phyloP scores from a whole-genome alignment of 257 asterid species.

The Avicennia marina region DNA sequence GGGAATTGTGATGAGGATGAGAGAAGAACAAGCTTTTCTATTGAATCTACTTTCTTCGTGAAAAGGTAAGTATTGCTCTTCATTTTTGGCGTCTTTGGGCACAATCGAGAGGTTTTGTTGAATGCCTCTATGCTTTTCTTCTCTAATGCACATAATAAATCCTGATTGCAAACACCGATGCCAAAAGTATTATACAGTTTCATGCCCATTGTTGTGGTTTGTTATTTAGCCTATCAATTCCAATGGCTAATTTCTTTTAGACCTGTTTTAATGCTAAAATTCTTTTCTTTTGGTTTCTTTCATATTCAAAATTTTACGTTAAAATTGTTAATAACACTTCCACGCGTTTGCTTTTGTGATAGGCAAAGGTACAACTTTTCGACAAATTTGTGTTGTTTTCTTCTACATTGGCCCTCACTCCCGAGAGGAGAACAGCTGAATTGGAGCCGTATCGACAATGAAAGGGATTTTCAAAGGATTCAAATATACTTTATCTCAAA shows the following conservation, averaged over 20 bases:
- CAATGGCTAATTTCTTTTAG: neutral
- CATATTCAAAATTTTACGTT: slow-evolving; percentile 8
- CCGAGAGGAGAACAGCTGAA: slow-evolving; percentile 21
- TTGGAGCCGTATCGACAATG: slow-evolving; percentile 57
- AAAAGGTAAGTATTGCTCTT: slow-evolving; percentile 28
- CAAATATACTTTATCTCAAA: slow-evolving; percentile 61
- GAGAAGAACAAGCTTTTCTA: slow-evolving; percentile 38
- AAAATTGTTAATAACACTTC: neutral
- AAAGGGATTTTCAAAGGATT: slow-evolving; percentile 83
- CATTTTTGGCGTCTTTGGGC: neutral
- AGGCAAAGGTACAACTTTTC: slow-evolving; percentile 31
- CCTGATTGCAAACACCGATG: slow-evolving; percentile 6
- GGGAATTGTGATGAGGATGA: slow-evolving; percentile 31
- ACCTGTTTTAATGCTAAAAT: slow-evolving; percentile 25
- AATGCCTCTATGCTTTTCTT: slow-evolving; percentile 18
- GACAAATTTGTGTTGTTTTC: slow-evolving; percentile 24
- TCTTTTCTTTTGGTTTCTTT: slow-evolving; percentile 14
- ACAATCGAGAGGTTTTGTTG: slow-evolving; percentile 5
- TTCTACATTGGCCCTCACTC: slow-evolving; percentile 22
- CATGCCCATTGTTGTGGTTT: slow-evolving; percentile 11
- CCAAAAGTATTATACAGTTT: neutral
- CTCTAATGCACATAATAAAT: neutral
- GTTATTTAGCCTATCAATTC: neutral
- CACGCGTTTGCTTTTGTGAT: slow-evolving; percentile 27
- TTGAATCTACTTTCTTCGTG: slow-evolving; percentile 29